phyloP scores from a whole-genome alignment of 1,284 basidiomycete genomes.

The Ganoderma multipileum region DNA sequence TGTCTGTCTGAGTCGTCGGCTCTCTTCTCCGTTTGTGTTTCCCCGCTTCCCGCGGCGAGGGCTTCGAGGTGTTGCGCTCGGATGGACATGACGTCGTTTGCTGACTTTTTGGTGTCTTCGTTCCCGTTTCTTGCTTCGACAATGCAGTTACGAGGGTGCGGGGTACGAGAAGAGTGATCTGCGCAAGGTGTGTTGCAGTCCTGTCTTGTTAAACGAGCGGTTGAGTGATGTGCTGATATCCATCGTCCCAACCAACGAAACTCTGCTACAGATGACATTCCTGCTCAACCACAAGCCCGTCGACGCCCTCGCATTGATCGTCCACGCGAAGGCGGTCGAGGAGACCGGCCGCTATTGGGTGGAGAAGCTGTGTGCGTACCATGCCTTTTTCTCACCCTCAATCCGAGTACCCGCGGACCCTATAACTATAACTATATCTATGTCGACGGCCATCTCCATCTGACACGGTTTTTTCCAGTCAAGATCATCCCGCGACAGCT shows the following conservation, averaged over 20 bases:
- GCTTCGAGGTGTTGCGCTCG: background rate
- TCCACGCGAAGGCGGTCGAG: conserved; percentile 79
- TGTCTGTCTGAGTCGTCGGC: background rate
- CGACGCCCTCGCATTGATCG: conserved; percentile 91
- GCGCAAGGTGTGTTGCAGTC: conserved; percentile 66
- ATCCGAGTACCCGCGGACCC: background rate
- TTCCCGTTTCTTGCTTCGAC: background rate
- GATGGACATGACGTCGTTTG: conserved; percentile 2
- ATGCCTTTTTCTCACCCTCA: background rate
- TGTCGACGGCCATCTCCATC: background rate
- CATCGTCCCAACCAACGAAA: background rate
- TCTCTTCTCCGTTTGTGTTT: background rate
- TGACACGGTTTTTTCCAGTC: conserved; percentile 51
- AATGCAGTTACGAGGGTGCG: conserved; percentile 84
- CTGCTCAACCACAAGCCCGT: conserved; percentile 87
- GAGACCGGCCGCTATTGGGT: conserved; percentile 83
- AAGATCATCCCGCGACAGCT: conserved; percentile 92
- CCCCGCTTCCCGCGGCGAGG: background rate
- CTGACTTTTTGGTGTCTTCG: conserved; percentile 13
- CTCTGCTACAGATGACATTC: conserved; percentile 70
- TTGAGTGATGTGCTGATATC: background rate
- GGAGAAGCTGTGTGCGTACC: conserved; percentile 78
- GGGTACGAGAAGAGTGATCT: conserved; percentile 85
- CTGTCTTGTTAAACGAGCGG: background rate
- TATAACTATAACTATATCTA: background rate